A percentile compares a stretch with the other conserved stretches of the same genome.
Conservation (phyloP, 148 eudicot genomes). For the Fallopia convolvulus region DNA sequence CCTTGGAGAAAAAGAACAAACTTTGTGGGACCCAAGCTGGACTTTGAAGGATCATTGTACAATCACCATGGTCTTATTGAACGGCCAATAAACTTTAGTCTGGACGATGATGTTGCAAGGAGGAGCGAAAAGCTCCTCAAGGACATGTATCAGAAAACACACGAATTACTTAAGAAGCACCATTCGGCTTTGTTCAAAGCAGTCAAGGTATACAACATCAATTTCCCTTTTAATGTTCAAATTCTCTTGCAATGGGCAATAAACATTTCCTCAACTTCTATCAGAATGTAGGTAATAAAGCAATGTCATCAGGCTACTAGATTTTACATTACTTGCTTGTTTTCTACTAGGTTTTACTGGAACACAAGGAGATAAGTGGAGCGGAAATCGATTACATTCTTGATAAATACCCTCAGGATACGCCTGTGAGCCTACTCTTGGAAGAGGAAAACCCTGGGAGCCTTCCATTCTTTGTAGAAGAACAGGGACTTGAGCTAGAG, state of each 20-base stretch:
- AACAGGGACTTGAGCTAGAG: slow-evolving; percentile 30
- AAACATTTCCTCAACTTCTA: neutral
- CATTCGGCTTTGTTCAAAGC: slow-evolving; percentile 79
- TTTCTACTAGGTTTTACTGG: slow-evolving; percentile 61
- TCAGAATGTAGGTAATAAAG: too few relatives aligned
- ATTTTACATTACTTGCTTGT: neutral
- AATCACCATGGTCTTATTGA: slow-evolving; percentile 52
- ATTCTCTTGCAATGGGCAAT: neutral
- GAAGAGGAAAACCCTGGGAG: slow-evolving; percentile 71
- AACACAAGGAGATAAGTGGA: slow-evolving; percentile 66
- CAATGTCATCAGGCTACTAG: too few relatives aligned
- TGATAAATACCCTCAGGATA: slow-evolving; percentile 58
- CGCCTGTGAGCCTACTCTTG: slow-evolving; percentile 50
- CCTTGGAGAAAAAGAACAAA: slow-evolving; percentile 60
- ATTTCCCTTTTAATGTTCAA: neutral
- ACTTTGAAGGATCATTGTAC: slow-evolving; percentile 84
- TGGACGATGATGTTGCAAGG: slow-evolving; percentile 66
- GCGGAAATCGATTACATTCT: slow-evolving; percentile 66
- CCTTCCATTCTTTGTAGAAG: slow-evolving; percentile 50
- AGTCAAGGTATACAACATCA: slow-evolving; percentile 47
- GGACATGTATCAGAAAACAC: slow-evolving; percentile 60
- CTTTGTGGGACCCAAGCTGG: slow-evolving; percentile 80
- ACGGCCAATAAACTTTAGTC: slow-evolving; percentile 56
- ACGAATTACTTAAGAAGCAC: slow-evolving; percentile 51
- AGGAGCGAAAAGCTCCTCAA: slow-evolving; percentile 65